Percentiles rank a stretch among this genome's conserved stretches.
Evolutionary conservation across 805 yeast genomes (phyloP).

Genomic region (Schwanniomyces yamadae): DNA sequence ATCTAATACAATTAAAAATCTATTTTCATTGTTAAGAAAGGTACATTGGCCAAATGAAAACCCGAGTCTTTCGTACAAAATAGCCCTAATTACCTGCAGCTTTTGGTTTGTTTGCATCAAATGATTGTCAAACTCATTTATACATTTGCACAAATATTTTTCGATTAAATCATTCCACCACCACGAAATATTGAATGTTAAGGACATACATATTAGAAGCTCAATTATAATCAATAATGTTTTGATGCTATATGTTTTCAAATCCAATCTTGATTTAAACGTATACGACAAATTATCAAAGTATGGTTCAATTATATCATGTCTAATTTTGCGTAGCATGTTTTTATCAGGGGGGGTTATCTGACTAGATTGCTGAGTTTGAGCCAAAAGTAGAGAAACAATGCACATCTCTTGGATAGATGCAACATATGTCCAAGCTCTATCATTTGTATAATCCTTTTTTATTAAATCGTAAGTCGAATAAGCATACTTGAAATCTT

Average conservation of each 20-base stretch:
- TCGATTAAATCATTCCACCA: slow-evolving; percentile 47
- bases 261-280: slow-evolving; percentile 66
- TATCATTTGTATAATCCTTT: slow-evolving; percentile 73
- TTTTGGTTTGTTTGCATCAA: slow-evolving; percentile 38
- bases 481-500: slow-evolving; percentile 83
- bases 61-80: slow-evolving; percentile 42
- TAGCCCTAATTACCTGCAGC: slow-evolving; percentile 46
- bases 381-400: slow-evolving; percentile 63
- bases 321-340: slow-evolving; percentile 47
- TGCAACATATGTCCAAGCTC: slow-evolving; percentile 79
- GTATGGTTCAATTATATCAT: slow-evolving; percentile 56
- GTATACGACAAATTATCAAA: slow-evolving; percentile 75
- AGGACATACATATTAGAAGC: slow-evolving; percentile 53
- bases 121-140: slow-evolving; percentile 46
- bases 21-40: slow-evolving; percentile 19
- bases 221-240: slow-evolving; percentile 69
- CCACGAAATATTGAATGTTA: slow-evolving; percentile 40
- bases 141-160: slow-evolving; percentile 43
- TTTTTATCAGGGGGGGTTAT: slow-evolving; percentile 36
- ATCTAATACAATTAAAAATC: slow-evolving; percentile 35
- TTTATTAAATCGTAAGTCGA: slow-evolving; percentile 78
- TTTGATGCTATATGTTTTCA: slow-evolving; percentile 69
- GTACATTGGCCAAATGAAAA: slow-evolving; percentile 48
- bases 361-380: slow-evolving; percentile 39
- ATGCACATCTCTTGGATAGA: slow-evolving; percentile 89